Conservation (phyloP, 2,329 filamentous ascomycete species). For the Fonsecaea monophora region DNA sequence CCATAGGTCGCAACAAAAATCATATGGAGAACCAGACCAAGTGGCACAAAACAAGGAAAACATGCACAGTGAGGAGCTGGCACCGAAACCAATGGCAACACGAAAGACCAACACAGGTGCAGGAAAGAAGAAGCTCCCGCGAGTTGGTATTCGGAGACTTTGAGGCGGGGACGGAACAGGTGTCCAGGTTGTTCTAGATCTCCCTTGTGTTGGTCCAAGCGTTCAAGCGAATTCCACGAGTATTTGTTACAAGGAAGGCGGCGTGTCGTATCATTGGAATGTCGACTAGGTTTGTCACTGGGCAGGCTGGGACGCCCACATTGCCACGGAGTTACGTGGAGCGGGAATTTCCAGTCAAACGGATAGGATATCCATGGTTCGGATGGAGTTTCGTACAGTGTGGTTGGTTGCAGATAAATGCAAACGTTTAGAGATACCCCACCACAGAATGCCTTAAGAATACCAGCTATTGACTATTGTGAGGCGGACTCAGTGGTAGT, state of each 20-base stretch:
- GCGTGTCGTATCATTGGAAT: background rate
- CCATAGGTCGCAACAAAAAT: constrained; percentile 41
- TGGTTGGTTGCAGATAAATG: background rate
- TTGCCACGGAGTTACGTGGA: constrained; percentile 3
- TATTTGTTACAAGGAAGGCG: background rate
- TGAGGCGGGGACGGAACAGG: constrained; percentile 15
- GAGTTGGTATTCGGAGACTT: constrained; percentile 37
- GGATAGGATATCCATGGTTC: background rate
- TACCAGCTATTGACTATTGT: background rate
- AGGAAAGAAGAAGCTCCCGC: constrained; percentile 26
- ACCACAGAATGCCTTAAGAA: background rate
- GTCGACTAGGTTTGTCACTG: background rate
- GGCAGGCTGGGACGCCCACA: background rate
- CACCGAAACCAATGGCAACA: constrained; percentile 18
- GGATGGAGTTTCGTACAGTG: background rate
- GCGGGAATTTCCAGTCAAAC: constrained; percentile 2
- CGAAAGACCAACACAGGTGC: constrained; percentile 28
- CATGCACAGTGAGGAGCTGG: constrained; percentile 10
- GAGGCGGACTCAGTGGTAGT: background rate
- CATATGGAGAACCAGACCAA: constrained; percentile 39
- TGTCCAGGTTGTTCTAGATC: constrained; percentile 3
- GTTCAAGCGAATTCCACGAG: constrained; percentile 26
- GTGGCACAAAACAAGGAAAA: constrained; percentile 5
- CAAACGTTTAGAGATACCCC: background rate
- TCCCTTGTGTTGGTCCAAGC: constrained; percentile 22